phyloP scores from a whole-genome alignment of 305 asterid species.

The Plantago lanceolata region DNA sequence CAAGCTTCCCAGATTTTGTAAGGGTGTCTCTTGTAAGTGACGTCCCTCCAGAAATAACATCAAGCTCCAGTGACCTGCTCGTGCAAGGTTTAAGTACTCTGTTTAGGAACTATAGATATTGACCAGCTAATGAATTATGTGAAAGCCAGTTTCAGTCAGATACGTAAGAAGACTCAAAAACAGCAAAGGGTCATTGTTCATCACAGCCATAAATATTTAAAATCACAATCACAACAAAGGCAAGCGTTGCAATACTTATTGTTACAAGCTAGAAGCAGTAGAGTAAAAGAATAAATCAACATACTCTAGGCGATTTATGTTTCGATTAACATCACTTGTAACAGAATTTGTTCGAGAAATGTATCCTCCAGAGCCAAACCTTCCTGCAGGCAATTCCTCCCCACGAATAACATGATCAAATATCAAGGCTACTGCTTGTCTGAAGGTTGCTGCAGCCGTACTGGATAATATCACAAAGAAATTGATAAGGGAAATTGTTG shows the following conservation, averaged over 20 bases:
- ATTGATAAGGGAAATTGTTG: conserved; percentile 18
- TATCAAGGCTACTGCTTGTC: conserved; percentile 97
- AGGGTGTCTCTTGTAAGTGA: conserved; percentile 58
- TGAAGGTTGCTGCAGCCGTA: conserved; percentile 99
- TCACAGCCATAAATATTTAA: background rate
- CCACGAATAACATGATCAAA: conserved; percentile 78
- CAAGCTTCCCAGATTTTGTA: conserved; percentile 78
- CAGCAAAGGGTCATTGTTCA: conserved; percentile 2
- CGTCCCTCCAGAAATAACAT: conserved; percentile 60
- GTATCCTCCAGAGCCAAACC: conserved; percentile 80
- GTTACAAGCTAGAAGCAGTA: conserved; percentile 21
- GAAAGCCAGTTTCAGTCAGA: conserved; percentile 1
- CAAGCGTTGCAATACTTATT: conserved; percentile 4
- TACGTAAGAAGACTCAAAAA: too few relatives aligned
- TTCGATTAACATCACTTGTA: conserved; percentile 87
- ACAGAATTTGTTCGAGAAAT: conserved; percentile 80
- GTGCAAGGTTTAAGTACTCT: conserved; percentile 29
- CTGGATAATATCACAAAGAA: conserved; percentile 50
- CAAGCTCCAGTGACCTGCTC: conserved; percentile 75
- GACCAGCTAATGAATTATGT: conserved; percentile 20
- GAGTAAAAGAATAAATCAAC: conserved; percentile 30
- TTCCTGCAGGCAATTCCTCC: conserved; percentile 86
- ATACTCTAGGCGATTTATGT: conserved; percentile 81
- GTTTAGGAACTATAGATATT: conserved; percentile 24
- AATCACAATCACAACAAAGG: background rate